Evolutionary conservation across 2,329 filamentous ascomycete species (phyloP).

Genomic region (Talaromyces islandicus): DNA sequence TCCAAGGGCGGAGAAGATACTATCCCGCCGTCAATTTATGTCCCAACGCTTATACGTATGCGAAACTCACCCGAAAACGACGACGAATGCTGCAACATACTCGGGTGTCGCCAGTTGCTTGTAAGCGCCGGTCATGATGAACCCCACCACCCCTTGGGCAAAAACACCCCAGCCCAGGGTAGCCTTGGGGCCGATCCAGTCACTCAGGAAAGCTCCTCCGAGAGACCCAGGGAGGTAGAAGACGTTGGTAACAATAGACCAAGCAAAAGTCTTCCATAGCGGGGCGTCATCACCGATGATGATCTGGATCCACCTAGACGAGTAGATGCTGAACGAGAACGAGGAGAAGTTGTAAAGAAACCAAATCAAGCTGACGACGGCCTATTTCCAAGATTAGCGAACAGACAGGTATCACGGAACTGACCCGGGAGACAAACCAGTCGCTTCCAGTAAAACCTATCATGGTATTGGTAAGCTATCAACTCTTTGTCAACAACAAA

Average conservation of each 20-base stretch:
- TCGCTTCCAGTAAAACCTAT: slow-evolving; percentile 66
- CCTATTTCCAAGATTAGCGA: slow-evolving; percentile 14
- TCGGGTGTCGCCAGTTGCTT: slow-evolving; percentile 57
- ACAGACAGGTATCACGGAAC: not conserved
- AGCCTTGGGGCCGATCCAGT: slow-evolving; percentile 71
- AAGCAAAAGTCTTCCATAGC: slow-evolving; percentile 75
- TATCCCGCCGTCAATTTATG: slow-evolving; percentile 11
- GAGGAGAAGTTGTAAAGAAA: slow-evolving; percentile 82
- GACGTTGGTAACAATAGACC: slow-evolving; percentile 81
- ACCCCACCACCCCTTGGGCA: slow-evolving; percentile 71
- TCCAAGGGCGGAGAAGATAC: slow-evolving; percentile 68
- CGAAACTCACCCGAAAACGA: slow-evolving; percentile 60
- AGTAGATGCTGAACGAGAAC: slow-evolving; percentile 84
- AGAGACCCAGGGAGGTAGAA: slow-evolving; percentile 85
- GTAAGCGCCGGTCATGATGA: slow-evolving; percentile 83
- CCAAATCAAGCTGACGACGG: slow-evolving; percentile 69
- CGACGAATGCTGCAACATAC: slow-evolving; percentile 69
- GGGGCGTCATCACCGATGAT: slow-evolving; percentile 59
- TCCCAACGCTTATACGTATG: not conserved
- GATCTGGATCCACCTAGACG: slow-evolving; percentile 50
- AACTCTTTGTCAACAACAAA: slow-evolving; percentile 25
- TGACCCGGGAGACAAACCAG: slow-evolving; percentile 38
- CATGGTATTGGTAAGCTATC: slow-evolving; percentile 36
- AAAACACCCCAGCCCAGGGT: slow-evolving; percentile 66
- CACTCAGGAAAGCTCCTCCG: slow-evolving; percentile 68